Base-by-base conservation (phyloP, 2,329 filamentous ascomycete species). In the Purpureocillium takamizusanense region DNA sequence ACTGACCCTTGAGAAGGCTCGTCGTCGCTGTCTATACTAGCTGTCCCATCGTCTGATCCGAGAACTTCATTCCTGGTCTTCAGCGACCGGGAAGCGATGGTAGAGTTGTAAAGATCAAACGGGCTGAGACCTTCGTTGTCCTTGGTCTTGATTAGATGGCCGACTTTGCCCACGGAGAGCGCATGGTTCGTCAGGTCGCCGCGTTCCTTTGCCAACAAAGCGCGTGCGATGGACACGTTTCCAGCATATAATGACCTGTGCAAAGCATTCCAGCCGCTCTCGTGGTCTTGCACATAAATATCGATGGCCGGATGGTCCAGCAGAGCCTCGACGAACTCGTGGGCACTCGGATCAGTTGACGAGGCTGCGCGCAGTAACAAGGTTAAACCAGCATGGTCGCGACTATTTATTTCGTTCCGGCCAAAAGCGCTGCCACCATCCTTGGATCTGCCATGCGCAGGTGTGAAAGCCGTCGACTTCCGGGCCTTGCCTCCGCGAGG, bases 231-330 rank as follows among this genome's bases (percentile, higher is more conserved):
- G 7, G 85, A 81, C 36, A 92, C 78, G 53, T 95, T 95, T 34
- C 90, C 90, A 50, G 81, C 79, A 56, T 95, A 97, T 31, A 97
- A 70, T 7, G 89, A 86, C 51, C 92, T 78, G 56, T 98, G 92
- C 30, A 98, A 70, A 29, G 89, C 82, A 43, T 94, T 98, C 92
- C 92, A 98, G 33, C 89, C 90, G 60, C 84, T 97, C 60, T 98
- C 92, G 7, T 71, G 68, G 59, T 98, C 92, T 56, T 94, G 89
- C 3, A 74, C 69, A 52, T 95, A 92, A 8, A 97, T 67, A 61
- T 98, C 92, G 48, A 88, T 76, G 37, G 82, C 72, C 2, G 88
- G 86, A 53, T 94, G 81, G 16, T 88, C 81, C 34, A 97, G 70
- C 28, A 98, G 70, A 10, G 86, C 81, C 44, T 78, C 70, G 15